Evolutionary conservation across 163 green algal species (phyloP), one percentile per base, ranked within the genome.

Genomic region (Picocystis sp.): DNA sequence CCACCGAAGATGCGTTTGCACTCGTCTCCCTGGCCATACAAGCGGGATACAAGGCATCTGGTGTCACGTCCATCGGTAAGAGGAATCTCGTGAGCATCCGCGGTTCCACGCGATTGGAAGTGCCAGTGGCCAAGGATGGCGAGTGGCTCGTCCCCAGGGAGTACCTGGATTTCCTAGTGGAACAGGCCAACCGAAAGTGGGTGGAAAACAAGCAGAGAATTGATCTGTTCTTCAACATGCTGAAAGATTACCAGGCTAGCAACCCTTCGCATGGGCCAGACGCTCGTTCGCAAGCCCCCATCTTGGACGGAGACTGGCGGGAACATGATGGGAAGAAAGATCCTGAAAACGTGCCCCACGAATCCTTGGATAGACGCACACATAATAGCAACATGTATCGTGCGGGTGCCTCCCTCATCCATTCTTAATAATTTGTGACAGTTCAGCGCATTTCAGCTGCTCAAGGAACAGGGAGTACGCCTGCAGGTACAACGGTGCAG

Each of bases 21-120:
- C 62, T 85, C 23, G 61, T 86, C 38, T 42, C 38, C 12, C 55
- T 52, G 35, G 80, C 73, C 13, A 45, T 72, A 6, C 41, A 65
- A n/a, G 66, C 71, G 9, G 80, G 80, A 1, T 84, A 78, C 59
- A 53, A 78, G 1, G 78, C 86, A 61, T 80, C 66, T 62, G 80
- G 80, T 13, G 58, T 77, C 29, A 57, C 3, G 44, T 38, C 29
- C 29, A 35, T 54, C n/a, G 47, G 47, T 19, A 63, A 52, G 65
- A 59, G 66, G 14, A 55, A 67, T 29, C 72, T 73, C 43, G 66
- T 66, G 9, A 69, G 62, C 12, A 57, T 86, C 3, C 72, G 80
- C 13, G 86, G 74, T 65, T 78, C 70, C 25, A 58, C 83, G n/a
- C 64, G 76, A 8, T 51, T 80, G 24, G 74, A 89, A 62, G 75